Conservation (phyloP, 2,329 filamentous ascomycete genomes). For the Fusarium sp. region DNA sequence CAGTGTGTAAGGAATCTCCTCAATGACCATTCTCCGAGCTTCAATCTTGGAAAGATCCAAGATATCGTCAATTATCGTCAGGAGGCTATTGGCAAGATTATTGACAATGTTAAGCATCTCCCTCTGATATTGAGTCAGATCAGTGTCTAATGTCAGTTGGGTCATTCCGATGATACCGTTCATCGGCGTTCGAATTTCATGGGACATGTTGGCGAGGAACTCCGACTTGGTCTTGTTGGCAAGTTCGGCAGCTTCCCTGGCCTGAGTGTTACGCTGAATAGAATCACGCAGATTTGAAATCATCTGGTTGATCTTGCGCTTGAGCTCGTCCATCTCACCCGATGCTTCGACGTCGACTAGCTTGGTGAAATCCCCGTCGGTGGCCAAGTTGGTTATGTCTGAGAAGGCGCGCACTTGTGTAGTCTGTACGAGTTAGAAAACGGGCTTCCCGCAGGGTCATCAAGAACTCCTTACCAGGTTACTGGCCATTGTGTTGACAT, state of each 20-base stretch:
- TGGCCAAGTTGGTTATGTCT: constrained; percentile 97
- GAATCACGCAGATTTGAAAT: constrained; percentile 94
- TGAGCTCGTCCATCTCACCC: constrained; percentile 98
- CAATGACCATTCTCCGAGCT: constrained; percentile 97
- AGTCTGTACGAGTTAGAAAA: constrained; percentile 66
- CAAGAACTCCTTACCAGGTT: constrained; percentile 61
- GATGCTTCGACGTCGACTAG: constrained; percentile 97
- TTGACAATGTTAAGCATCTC: constrained; percentile 99
- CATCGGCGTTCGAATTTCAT: constrained; percentile 97
- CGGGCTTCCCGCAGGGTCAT: background rate
- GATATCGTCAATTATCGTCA: constrained; percentile 95
- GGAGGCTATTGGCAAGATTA: constrained; percentile 91
- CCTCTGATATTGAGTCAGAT: constrained; percentile 92
- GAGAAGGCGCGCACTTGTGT: constrained; percentile 98
- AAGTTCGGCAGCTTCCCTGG: constrained; percentile 93
- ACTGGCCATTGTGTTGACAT: constrained; percentile 92
- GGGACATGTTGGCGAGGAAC: constrained; percentile 98
- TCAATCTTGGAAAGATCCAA: constrained; percentile 84
- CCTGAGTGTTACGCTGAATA: constrained; percentile 96
- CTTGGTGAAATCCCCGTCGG: constrained; percentile 96
- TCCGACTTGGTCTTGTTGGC: constrained; percentile 99
- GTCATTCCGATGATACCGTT: constrained; percentile 99
- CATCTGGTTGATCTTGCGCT: constrained; percentile 99
- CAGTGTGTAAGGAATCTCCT: constrained; percentile 95
- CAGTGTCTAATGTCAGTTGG: constrained; percentile 92